Conservation (phyloP, 1,284 basidiomycete species). For the Sporisorium exsertum region DNA sequence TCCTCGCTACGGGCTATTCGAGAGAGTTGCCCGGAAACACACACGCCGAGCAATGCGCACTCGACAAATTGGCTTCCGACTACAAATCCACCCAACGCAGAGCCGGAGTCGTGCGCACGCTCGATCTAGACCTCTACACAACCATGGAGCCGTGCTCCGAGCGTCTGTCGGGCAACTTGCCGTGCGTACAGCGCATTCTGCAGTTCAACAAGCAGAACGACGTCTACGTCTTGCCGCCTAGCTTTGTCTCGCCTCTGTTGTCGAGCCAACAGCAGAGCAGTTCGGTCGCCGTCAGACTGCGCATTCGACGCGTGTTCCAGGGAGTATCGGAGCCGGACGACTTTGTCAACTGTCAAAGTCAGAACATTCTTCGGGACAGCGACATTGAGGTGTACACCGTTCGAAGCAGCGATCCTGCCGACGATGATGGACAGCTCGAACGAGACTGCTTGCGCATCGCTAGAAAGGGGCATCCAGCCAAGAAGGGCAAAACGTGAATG, state of each 20-base stretch:
- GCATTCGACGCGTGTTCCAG: slow-evolving; percentile 82
- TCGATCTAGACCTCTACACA: slow-evolving; percentile 82
- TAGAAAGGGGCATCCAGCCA: slow-evolving; percentile 45
- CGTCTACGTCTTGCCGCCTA: slow-evolving; percentile 16
- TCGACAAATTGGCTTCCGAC: slow-evolving; percentile 76
- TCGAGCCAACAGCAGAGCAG: neutral
- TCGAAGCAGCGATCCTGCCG: neutral
- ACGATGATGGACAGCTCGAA: slow-evolving; percentile 35
- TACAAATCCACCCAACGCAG: slow-evolving; percentile 8
- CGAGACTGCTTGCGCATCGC: slow-evolving; percentile 60
- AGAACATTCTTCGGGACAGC: slow-evolving; percentile 78
- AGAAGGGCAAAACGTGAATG: neutral
- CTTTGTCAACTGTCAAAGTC: slow-evolving; percentile 93
- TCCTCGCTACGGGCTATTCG: slow-evolving; percentile 87
- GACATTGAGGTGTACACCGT: slow-evolving; percentile 84
- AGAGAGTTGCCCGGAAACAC: slow-evolving; percentile 92
- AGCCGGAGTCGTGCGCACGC: neutral
- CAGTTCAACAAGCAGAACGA: slow-evolving; percentile 65
- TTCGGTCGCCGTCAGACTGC: slow-evolving; percentile 35
- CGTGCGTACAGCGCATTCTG: slow-evolving; percentile 89
- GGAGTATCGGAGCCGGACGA: slow-evolving; percentile 93
- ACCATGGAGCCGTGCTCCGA: slow-evolving; percentile 97
- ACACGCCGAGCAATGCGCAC: slow-evolving; percentile 95
- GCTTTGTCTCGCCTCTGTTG: neutral
- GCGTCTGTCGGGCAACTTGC: slow-evolving; percentile 84